A percentile compares a stretch with the other conserved stretches of the same genome.
These are phyloP conservation scores for Clarireedia hainanense DNA, from an alignment of 2,329 filamentous ascomycete species.

Conservation along the genomic window DNA sequence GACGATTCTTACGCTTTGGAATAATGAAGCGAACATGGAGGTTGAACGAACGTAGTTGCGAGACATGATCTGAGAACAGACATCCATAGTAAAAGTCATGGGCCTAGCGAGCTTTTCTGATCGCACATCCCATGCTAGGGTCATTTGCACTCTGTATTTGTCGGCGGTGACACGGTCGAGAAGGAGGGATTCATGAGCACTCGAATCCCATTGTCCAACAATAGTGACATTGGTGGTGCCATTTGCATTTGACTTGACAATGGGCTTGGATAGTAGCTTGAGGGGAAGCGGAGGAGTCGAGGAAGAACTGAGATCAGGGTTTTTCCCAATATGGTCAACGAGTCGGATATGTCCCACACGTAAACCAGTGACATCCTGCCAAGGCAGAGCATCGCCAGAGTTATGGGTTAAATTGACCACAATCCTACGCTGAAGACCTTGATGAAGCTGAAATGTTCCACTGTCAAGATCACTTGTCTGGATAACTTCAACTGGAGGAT, in stretches of 20 bases:
- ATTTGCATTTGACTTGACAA: constrained; percentile 78
- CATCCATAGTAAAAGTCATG: constrained; percentile 76
- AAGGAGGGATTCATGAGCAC: constrained; percentile 81
- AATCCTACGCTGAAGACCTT: constrained; percentile 84
- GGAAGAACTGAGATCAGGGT: constrained; percentile 66
- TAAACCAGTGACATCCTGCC: constrained; percentile 73
- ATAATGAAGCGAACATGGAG: constrained; percentile 80
- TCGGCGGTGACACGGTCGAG: constrained; percentile 92
- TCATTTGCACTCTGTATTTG: constrained; percentile 84
- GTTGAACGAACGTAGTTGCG: constrained; percentile 78
- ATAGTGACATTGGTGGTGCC: constrained; percentile 82
- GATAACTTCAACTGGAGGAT: constrained; percentile 85
- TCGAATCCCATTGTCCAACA: constrained; percentile 94
- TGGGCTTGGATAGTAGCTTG: constrained; percentile 68
- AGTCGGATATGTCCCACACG: constrained; percentile 76
- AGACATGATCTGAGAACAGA: constrained; percentile 76
- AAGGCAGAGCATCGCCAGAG: constrained; percentile 79
- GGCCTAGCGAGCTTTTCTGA: constrained; percentile 80
- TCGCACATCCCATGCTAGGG: constrained; percentile 75
- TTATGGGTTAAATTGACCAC: constrained; percentile 85
- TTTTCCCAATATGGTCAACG: constrained; percentile 77
- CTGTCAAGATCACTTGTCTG: constrained; percentile 75
- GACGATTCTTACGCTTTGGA: constrained; percentile 76
- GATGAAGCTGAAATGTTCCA: constrained; percentile 92
- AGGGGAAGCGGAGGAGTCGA: constrained; percentile 64